Conservation (phyloP, 108 stramenopile genomes). For the Skeletonema grethae region DNA sequence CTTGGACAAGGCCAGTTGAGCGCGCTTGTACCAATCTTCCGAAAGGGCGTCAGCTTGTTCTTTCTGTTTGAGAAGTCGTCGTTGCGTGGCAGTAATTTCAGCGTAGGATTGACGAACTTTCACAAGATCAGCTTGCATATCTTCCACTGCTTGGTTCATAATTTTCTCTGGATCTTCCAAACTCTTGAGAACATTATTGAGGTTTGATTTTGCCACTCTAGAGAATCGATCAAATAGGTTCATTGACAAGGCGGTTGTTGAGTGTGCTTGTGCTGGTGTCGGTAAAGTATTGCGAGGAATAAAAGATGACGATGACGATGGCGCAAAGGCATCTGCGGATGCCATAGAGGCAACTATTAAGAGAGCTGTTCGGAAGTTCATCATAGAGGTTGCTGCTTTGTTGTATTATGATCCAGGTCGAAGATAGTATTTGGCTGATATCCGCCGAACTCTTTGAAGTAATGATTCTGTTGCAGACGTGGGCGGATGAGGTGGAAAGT, state of each 20-base stretch:
- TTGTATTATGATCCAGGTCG: constrained; percentile 6
- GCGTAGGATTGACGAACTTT: constrained; percentile 97
- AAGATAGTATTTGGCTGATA: background rate
- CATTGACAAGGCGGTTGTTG: constrained; percentile 58
- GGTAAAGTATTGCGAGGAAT: constrained; percentile 6
- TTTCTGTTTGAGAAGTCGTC: constrained; percentile 89
- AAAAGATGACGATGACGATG: constrained; percentile 21
- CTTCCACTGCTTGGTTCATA: constrained; percentile 94
- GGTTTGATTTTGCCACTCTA: constrained; percentile 87
- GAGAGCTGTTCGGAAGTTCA: constrained; percentile 34
- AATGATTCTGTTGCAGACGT: background rate
- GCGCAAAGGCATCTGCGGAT: constrained; percentile 31
- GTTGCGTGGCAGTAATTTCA: constrained; percentile 96
- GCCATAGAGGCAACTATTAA: constrained; percentile 29
- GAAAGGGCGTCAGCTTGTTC: constrained; percentile 86
- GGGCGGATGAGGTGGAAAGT: too few species aligned
- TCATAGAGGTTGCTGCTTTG: background rate
- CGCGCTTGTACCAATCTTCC: constrained; percentile 93
- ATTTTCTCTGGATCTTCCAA: constrained; percentile 98
- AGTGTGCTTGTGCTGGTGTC: constrained; percentile 17
- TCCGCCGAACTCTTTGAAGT: background rate
- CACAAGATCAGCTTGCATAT: constrained; percentile 97
- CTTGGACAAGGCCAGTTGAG: constrained; percentile 91
- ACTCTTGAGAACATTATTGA: constrained; percentile 88
- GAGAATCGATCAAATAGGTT: constrained; percentile 87